Percentiles rank a stretch among this genome's conserved stretches.
Conservation (phyloP, 2,329 filamentous ascomycete genomes). For the Metarhizium brunneum region DNA sequence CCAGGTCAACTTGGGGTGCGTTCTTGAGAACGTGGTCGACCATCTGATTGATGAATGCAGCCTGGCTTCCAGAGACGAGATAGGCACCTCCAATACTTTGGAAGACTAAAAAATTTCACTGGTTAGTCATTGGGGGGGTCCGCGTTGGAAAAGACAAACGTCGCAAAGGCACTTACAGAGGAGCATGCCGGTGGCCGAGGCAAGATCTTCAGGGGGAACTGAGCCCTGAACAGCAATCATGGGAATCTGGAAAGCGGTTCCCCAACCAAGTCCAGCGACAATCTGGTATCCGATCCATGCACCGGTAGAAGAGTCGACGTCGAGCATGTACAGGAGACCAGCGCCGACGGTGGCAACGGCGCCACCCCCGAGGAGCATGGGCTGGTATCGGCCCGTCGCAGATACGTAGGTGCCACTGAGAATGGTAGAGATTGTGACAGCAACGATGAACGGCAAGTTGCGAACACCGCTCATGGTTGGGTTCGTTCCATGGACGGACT, state of each 20-base stretch:
- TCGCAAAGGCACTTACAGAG: constrained; percentile 23
- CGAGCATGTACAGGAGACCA: constrained; percentile 33
- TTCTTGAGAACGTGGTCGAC: constrained; percentile 21
- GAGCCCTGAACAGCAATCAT: constrained; percentile 39
- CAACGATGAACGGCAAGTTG: constrained; percentile 37
- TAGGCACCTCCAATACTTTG: constrained; percentile 42
- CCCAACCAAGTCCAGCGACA: constrained; percentile 37
- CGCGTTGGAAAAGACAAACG: background rate
- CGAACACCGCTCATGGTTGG: constrained; percentile 32
- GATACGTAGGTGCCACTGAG: constrained; percentile 29
- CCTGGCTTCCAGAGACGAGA: constrained; percentile 38
- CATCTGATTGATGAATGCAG: constrained; percentile 37
- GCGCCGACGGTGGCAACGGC: constrained; percentile 32
- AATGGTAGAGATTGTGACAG: constrained; percentile 32
- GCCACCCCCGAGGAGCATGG: constrained; percentile 35
- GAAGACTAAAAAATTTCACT: constrained; percentile 22
- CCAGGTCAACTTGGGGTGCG: constrained; percentile 27
- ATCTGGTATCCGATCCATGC: constrained; percentile 47
- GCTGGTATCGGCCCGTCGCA: constrained; percentile 30
- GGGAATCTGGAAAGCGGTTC: constrained; percentile 36
- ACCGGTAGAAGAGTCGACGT: constrained; percentile 26
- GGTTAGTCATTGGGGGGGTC: background rate
- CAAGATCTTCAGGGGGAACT: constrained; percentile 30
- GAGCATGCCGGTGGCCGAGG: constrained; percentile 37
- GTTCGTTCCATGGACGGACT: constrained; percentile 29